Conservation (phyloP, 208 protist species). For the Phytomonas sp. region DNA sequence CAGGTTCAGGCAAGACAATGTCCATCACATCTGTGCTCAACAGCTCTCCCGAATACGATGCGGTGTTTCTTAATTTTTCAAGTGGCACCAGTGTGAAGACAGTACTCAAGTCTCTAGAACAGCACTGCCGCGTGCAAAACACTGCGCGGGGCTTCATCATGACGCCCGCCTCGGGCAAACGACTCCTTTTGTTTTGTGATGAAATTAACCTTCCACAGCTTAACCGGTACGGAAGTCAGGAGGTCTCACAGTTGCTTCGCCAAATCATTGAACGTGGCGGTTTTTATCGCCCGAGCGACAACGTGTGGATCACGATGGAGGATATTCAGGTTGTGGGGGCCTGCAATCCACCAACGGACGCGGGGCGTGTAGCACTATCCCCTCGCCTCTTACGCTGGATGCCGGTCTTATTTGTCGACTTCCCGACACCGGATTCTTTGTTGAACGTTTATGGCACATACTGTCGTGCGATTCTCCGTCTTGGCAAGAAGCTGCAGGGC, state of each 20-base stretch:
- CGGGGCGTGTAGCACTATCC: slow-evolving; percentile 94
- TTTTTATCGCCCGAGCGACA: slow-evolving; percentile 90
- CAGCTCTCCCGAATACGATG: slow-evolving; percentile 89
- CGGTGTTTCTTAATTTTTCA: slow-evolving; percentile 98
- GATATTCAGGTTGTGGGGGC: slow-evolving; percentile 94
- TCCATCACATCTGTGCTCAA: slow-evolving; percentile 92
- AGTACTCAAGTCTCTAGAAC: slow-evolving; percentile 96
- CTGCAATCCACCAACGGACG: slow-evolving; percentile 98
- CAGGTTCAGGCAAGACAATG: slow-evolving; percentile 99
- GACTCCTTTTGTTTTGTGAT: slow-evolving; percentile 98
- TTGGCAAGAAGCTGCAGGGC: not conserved
- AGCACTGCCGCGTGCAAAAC: slow-evolving; percentile 93
- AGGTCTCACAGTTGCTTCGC: slow-evolving; percentile 96
- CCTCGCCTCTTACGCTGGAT: slow-evolving; percentile 96
- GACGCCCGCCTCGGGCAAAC: slow-evolving; percentile 83
- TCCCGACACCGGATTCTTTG: slow-evolving; percentile 95
- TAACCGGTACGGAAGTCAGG: slow-evolving; percentile 98
- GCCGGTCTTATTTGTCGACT: slow-evolving; percentile 98
- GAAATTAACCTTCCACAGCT: slow-evolving; percentile 97
- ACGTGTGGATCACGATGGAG: slow-evolving; percentile 92
- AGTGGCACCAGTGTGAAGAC: slow-evolving; percentile 93
- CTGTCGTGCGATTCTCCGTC: slow-evolving; percentile 81
- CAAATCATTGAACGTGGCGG: slow-evolving; percentile 97
- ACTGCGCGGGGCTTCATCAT: slow-evolving; percentile 90
- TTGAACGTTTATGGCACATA: slow-evolving; percentile 98